Base-by-base conservation (phyloP, 768 basidiomycete genomes). In the Tricholoma matsutake region DNA sequence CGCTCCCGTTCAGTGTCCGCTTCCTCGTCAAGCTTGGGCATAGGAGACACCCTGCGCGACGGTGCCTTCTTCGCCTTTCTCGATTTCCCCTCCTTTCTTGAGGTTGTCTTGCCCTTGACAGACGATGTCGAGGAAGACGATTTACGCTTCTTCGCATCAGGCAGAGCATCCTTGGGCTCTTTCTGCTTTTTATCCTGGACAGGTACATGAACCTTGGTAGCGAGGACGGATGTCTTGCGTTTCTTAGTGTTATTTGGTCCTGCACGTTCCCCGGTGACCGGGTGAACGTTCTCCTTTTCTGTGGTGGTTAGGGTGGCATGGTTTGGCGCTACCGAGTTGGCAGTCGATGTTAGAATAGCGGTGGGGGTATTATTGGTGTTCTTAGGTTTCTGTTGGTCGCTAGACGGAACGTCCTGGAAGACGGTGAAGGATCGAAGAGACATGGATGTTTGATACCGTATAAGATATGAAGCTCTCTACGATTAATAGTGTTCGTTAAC, bases 271-370 rank as follows among this genome's bases (percentile, higher is more conserved):
- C 91, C 91, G 3, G 91, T 92, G 66, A 87, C 63, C 49, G 91
- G 91, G 71, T 92, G 81, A 47, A 86, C 77, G 69, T 92, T 92
- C 75, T 92, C 91, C 79, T 92, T 92, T 77, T 91, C 88, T 41
- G 77, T 67, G 37, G 78, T 72, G 25, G 73, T 71, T 4, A 77
- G 72, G 61, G 76, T 73, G 60, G 66, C 67, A 55, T 69, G 63
- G 57, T 67, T 69, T 51, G 32, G 56, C 65, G 64, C 56, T 28
- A 59, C 16, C 10, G 60, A 51, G 54, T 64, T 73, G n/a, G 63
- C 60, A 6, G 68, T 56, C 43, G 63, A 62, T n/a, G 65, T 61
- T 16, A 74, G 64, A 39, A 75, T 58, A 72, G 73, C 56, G 72
- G 62, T 61, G 32, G 68, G 61, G 37, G 71, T 63, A 61, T 67